Conservation (phyloP, 805 yeast genomes). For the Crinitomyces ghanaensis region DNA sequence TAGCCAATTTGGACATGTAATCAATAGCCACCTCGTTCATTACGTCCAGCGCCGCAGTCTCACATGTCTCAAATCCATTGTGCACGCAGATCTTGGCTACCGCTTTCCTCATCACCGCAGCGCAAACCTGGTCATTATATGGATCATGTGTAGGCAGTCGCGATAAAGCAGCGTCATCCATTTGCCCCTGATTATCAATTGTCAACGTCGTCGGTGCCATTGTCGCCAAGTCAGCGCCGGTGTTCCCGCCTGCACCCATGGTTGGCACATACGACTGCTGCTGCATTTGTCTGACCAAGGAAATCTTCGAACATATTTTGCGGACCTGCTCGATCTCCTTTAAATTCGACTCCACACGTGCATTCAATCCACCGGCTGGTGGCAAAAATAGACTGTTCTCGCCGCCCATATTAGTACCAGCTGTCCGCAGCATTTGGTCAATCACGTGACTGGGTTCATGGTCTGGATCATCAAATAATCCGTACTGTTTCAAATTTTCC, state of each 20-base stretch:
- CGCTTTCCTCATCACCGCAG: conserved; percentile 52
- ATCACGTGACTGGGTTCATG: conserved; percentile 30
- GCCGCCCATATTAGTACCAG: conserved; percentile 25
- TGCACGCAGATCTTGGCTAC: conserved; percentile 79
- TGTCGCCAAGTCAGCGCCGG: too few species aligned
- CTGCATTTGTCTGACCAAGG: conserved; percentile 83
- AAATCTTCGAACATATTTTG: conserved; percentile 76
- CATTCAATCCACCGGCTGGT: conserved; percentile 46
- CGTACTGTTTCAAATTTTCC: conserved; percentile 29
- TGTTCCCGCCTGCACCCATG: too few species aligned
- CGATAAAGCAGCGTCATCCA: conserved; percentile 77
- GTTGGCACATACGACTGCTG: conserved; percentile 55
- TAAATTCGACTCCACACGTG: conserved; percentile 53
- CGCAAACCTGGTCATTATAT: conserved; percentile 48
- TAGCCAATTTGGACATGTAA: conserved; percentile 63
- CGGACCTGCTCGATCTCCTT: conserved; percentile 78
- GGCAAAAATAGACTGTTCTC: too few species aligned
- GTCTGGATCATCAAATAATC: conserved; percentile 34
- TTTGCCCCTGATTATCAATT: conserved; percentile 45
- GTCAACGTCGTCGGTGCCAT: too few species aligned
- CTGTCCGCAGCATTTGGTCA: conserved; percentile 2
- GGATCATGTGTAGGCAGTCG: conserved; percentile 59
- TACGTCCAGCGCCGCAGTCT: conserved; percentile 63
- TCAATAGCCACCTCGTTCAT: conserved; percentile 76
- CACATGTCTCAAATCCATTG: conserved; percentile 80